Evolutionary conservation across 169 alveolate species (phyloP).

Genomic region (Plasmodium ovale): DNA sequence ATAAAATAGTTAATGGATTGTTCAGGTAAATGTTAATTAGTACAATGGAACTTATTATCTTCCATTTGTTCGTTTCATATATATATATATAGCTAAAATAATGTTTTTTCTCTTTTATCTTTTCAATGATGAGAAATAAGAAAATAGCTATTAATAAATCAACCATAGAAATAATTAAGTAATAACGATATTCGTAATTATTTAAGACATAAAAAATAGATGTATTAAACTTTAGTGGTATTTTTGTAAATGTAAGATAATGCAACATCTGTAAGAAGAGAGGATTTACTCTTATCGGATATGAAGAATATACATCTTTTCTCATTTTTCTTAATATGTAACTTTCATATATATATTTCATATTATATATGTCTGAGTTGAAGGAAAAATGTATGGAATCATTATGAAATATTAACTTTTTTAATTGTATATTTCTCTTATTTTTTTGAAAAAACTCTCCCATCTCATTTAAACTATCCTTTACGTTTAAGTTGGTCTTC

Average conservation of each 20-base stretch:
- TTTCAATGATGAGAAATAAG: slow-evolving; percentile 37
- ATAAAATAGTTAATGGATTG: slow-evolving; percentile 35
- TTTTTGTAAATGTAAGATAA: slow-evolving; percentile 4
- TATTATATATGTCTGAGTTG: slow-evolving; percentile 59
- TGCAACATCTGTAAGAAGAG: slow-evolving; percentile 22
- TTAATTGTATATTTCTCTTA: slow-evolving; percentile 22
- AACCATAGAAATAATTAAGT: slow-evolving; percentile 13
- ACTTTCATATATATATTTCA: slow-evolving; percentile 63
- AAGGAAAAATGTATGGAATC: slow-evolving; percentile 67
- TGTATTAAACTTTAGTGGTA: not conserved
- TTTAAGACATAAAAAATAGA: not conserved
- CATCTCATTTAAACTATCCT: not conserved
- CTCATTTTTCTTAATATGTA: slow-evolving; percentile 11
- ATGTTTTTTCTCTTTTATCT: slow-evolving; percentile 1
- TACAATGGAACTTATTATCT: slow-evolving; percentile 27
- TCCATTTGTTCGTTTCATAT: slow-evolving; percentile 6
- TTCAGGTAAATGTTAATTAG: slow-evolving; percentile 44
- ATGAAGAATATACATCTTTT: slow-evolving; percentile 29
- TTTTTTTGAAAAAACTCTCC: slow-evolving; percentile 29
- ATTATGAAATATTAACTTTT: slow-evolving; percentile 22
- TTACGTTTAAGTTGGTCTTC: not conserved
- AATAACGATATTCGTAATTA: slow-evolving; percentile 34
- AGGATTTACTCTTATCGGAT: slow-evolving; percentile 33
- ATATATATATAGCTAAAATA: slow-evolving; percentile 24
- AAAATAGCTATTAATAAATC: slow-evolving; percentile 37